Evolutionary conservation across 75 land plant species (phyloP), one percentile per base, ranked within the genome.

Genomic region (Cupressus sempervirens): DNA sequence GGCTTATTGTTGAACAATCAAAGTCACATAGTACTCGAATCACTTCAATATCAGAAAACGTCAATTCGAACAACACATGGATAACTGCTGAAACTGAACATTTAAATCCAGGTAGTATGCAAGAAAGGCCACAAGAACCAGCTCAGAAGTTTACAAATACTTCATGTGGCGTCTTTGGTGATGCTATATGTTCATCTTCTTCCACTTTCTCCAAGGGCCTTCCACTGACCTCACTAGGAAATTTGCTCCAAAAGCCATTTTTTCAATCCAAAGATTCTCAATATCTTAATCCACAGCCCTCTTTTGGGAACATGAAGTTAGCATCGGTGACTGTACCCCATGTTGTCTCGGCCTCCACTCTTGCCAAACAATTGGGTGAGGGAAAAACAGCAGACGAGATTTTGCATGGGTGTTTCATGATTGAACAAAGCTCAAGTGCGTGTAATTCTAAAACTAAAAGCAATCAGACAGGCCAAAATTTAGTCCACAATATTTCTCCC

Each of bases 311-410:
- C 81, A 79, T 79, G 50, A 45, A 45, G 81, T 79, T 79, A 23
- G 45, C 81, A 79, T 79, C 81, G 29, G 81, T 79, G 32, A 79
- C 81, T 79, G 46, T 79, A 79, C 81, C 81, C 48, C 81, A 79
- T 45, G 81, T 79, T 79, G 81, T 79, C 45, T 79, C 81, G 50
- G 48, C 81, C 23, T 41, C 81, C 45, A 41, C 46, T 79, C 46
- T 79, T 10, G 46, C 81, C 46, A 45, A 45, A 30, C 81, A 79
- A 43, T n/a, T 79, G 10, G 81, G 29, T 14, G 81, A 79, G 81
- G 81, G 81, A 43, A 79, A 43, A 45, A 79, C 81, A 43, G 50
- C 81, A 79, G 81, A 79, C 1, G 81, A 45, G 48, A 26, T 79
- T 26, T 45, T 45, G 13, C 46, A 79, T 79, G 81, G 81, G 45